Base-by-base conservation (phyloP, 164 flowering plant genomes). In the Kingdonia uniflora region DNA sequence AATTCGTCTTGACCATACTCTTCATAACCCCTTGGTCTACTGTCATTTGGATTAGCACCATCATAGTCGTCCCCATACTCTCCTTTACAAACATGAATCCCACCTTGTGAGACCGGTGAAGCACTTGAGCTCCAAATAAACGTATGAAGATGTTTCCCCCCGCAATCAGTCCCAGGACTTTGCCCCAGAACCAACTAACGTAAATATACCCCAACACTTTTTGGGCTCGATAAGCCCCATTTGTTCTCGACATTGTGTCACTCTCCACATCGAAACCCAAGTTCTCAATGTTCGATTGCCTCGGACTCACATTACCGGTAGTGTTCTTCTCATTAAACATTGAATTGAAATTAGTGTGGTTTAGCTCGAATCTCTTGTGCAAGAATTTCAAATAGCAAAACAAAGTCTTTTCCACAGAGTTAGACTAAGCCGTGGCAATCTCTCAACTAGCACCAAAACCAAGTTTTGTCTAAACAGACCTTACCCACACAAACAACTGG, bases 81-180 rank as follows among this genome's bases (percentile, higher is more conserved):
- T 8, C 72, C 84, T 22, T 80, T 69, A 50, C 79, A 84, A 0
- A 82, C 89, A 68, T 78, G 82, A 57, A 84, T 64, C 14, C 85
- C 87, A 0, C 84, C 83, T 58, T 89, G 90, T 0, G 97, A 89
- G 24, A 84, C 95, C 0, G 97, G 95, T 0, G 97, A 90, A 17
- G 90, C 87, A 38, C 87, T 90, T 6, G 95, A 84, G 50, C 97
- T 87, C 97, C 97, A 90, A n/a, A 90, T 94, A 68, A 90, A 90
- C 97, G 87, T 90, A 49, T 90, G 97, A 23, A 87, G 74, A 58
- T 90, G 95, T 60, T 78, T 90, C 0, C 80, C 80, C 0, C 79
- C 82, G 0, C 67, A 74, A 16, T 66, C 87, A 39, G 43, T 68
- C 5, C 74, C 81, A 63, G 68, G 75, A 1, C 71, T 64, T 78